phyloP scores from a whole-genome alignment of 305 asterid species.

The Fraxinus nigra region DNA sequence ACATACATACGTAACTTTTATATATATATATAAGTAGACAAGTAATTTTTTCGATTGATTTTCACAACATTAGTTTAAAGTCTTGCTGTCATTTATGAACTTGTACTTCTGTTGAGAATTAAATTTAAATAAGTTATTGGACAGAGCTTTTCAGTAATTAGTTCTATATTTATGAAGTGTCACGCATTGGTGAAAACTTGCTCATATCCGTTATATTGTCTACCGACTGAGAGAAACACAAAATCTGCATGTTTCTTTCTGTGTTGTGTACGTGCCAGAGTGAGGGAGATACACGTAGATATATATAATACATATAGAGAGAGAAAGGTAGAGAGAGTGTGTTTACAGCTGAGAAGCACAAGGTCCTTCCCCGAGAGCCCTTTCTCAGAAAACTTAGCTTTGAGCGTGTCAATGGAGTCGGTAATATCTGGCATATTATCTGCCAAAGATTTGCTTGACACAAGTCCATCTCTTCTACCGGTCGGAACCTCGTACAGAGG shows the following conservation, averaged over 20 bases:
- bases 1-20: background rate
- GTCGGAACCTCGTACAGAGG: constrained; percentile 67
- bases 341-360: constrained; percentile 67
- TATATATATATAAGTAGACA: background rate
- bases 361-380: constrained; percentile 73
- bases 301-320: constrained; percentile 10
- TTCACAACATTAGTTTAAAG: background rate
- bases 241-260: constrained; percentile 32
- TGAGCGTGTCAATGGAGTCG: constrained; percentile 57
- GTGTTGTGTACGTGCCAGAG: constrained; percentile 3
- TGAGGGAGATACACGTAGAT: constrained; percentile 3
- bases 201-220: constrained; percentile 33
- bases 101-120: background rate
- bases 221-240: constrained; percentile 48
- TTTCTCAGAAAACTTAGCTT: constrained; percentile 54
- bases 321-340: background rate
- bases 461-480: constrained; percentile 76
- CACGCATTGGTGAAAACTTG: constrained; percentile 4
- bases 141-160: background rate
- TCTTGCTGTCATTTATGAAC: background rate
- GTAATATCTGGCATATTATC: constrained; percentile 71
- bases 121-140: background rate
- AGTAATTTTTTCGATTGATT: background rate
- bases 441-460: constrained; percentile 51
- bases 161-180: background rate